Conservation (phyloP, 441 rosid species). For the Erysimum pusillum region DNA sequence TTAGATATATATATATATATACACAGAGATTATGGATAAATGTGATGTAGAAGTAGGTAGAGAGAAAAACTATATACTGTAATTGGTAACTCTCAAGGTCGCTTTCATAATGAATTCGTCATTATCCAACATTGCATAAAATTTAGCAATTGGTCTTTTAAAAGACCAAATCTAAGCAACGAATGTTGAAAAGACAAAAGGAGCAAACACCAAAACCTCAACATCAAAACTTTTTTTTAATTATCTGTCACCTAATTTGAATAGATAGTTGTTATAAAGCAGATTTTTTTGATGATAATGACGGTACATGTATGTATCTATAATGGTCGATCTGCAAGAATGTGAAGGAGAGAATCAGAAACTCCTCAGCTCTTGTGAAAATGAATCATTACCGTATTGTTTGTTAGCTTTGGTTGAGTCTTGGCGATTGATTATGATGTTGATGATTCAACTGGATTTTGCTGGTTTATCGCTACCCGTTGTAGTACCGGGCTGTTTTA, state of each 20-base stretch:
- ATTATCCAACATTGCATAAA: conserved; percentile 33
- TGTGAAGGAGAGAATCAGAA: conserved; percentile 25
- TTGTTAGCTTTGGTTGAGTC: conserved; percentile 23
- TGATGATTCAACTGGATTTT: conserved; percentile 23
- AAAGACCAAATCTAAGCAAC: conserved; percentile 24
- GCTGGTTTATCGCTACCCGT: conserved; percentile 17
- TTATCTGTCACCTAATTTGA: conserved; percentile 24
- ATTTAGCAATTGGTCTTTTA: not conserved
- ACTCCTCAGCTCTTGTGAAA: conserved; percentile 25
- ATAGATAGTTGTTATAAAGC: conserved; percentile 14
- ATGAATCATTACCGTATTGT: conserved; percentile 32
- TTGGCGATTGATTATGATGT: conserved; percentile 10
- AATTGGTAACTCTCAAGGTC: conserved; percentile 31
- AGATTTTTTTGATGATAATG: conserved; percentile 27
- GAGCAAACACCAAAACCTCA: conserved; percentile 6
- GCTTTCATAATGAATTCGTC: conserved; percentile 39
- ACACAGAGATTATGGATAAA: conserved; percentile 4
- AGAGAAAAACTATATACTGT: not conserved
- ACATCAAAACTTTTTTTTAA: conserved; percentile 16
- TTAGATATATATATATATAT: not conserved
- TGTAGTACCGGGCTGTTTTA: conserved; percentile 47
- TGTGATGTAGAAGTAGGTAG: conserved; percentile 25
- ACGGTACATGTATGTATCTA: conserved; percentile 14
- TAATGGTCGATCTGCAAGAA: conserved; percentile 31
- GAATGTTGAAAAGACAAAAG: conserved; percentile 36